Evolutionary conservation across 331 rosid species (phyloP).

Genomic region (Arachis monticola): DNA sequence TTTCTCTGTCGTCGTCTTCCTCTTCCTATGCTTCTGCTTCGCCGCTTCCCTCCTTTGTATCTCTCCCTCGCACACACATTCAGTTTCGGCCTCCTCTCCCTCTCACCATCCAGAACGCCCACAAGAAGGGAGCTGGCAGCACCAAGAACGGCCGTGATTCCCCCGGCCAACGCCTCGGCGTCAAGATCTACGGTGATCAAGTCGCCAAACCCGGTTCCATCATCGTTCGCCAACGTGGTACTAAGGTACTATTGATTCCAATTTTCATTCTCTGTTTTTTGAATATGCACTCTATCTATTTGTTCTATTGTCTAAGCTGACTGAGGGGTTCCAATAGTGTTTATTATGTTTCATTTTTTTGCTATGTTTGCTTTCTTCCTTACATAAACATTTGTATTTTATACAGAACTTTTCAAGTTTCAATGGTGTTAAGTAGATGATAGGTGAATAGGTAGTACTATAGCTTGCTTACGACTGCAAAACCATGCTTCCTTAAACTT

Average conservation of each 20-base stretch:
- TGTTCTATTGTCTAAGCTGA: not conserved
- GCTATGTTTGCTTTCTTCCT: not conserved
- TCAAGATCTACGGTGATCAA: conserved; percentile 89
- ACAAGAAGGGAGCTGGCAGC: conserved; percentile 98
- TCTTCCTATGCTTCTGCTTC: conserved; percentile 44
- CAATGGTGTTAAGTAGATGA: conserved; percentile 5
- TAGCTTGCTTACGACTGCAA: not conserved
- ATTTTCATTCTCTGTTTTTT: too few species aligned
- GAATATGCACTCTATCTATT: not conserved
- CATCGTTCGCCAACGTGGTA: conserved; percentile 93
- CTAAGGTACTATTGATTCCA: conserved; percentile 53
- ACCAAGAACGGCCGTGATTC: conserved; percentile 98
- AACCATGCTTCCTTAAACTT: not conserved
- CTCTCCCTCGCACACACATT: conserved; percentile 30
- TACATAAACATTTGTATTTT: not conserved
- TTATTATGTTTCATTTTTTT: not conserved
- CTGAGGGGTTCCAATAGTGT: too few species aligned
- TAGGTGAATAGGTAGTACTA: not conserved
- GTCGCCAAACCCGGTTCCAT: conserved; percentile 89
- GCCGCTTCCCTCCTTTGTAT: conserved; percentile 39
- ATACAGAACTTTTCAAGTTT: not conserved
- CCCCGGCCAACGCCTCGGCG: conserved; percentile 81
- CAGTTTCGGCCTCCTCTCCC: conserved; percentile 33
- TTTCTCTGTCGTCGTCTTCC: conserved; percentile 58
- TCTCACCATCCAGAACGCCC: conserved; percentile 78